Evolutionary conservation across 805 yeast genomes (phyloP).

Genomic region (Pichia kluyveri): DNA sequence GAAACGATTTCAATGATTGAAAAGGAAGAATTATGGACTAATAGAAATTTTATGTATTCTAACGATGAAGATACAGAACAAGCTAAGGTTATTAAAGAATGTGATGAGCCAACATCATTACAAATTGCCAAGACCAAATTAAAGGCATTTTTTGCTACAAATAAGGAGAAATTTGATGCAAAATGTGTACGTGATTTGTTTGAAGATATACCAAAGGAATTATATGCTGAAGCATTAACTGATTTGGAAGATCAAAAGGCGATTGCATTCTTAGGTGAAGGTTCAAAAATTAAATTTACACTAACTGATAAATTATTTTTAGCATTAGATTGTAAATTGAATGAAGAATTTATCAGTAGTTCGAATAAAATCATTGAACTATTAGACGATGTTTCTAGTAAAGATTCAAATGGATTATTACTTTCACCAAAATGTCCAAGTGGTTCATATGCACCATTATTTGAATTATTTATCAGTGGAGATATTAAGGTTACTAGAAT

Average conservation of each 20-base stretch:
- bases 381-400: conserved; percentile 20
- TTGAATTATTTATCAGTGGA: conserved; percentile 42
- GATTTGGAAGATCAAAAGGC: conserved; percentile 50
- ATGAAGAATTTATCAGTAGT: conserved; percentile 31
- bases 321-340: conserved; percentile 31
- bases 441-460: conserved; percentile 52
- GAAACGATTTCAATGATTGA: conserved; percentile 58
- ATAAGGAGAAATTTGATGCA: conserved; percentile 37
- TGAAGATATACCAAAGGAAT: conserved; percentile 33
- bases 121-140: conserved; percentile 34
- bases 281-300: conserved; percentile 43
- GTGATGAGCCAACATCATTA: conserved; percentile 13
- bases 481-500: conserved; percentile 39
- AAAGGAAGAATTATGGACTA: conserved; percentile 47
- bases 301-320: conserved; percentile 45
- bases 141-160: conserved; percentile 53
- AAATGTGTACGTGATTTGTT: conserved; percentile 39
- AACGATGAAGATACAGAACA: conserved; percentile 12
- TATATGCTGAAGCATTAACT: conserved; percentile 40
- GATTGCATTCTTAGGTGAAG: conserved; percentile 38
- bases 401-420: conserved; percentile 41
- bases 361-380: conserved; percentile 38
- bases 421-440: conserved; percentile 49
- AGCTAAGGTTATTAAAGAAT: conserved; percentile 2
- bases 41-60: conserved; percentile 34